Conservation (phyloP, 2,329 filamentous ascomycete genomes). For the Exophiala calicioides region DNA sequence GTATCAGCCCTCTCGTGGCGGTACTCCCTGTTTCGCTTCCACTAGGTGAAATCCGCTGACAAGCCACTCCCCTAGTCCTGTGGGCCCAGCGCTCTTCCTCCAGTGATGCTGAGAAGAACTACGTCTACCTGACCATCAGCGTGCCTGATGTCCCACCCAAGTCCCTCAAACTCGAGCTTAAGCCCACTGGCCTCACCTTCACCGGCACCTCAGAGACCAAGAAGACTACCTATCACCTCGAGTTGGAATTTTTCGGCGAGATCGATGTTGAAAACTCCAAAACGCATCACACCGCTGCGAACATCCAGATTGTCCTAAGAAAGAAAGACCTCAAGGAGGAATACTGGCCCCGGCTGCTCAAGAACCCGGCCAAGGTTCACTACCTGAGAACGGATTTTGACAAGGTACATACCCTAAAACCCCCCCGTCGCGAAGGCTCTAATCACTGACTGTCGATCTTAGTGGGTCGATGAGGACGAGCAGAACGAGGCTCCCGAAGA, state of each 20-base stretch:
- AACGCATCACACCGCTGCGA: slow-evolving; percentile 83
- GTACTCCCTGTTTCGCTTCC: too few species aligned
- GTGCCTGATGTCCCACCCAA: slow-evolving; percentile 78
- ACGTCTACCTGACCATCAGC: slow-evolving; percentile 88
- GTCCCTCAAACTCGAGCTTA: slow-evolving; percentile 79
- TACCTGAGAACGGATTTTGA: slow-evolving; percentile 99
- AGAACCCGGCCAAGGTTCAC: slow-evolving; percentile 85
- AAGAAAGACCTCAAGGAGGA: slow-evolving; percentile 96
- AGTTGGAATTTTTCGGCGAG: slow-evolving; percentile 85
- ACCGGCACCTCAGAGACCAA: slow-evolving; percentile 78
- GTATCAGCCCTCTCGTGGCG: too few species aligned
- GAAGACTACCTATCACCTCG: slow-evolving; percentile 82
- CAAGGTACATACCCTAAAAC: slow-evolving; percentile 61
- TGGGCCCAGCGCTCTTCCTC: slow-evolving; percentile 95
- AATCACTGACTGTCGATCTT: slow-evolving; percentile 7
- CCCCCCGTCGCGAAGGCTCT: background rate
- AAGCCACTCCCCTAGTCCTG: slow-evolving; percentile 64
- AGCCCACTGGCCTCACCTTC: slow-evolving; percentile 76
- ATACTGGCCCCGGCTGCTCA: slow-evolving; percentile 94
- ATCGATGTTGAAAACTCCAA: slow-evolving; percentile 84
- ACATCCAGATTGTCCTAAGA: slow-evolving; percentile 84
- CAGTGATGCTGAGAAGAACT: slow-evolving; percentile 82
- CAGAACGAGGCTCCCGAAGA: slow-evolving; percentile 87
- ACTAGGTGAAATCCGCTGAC: slow-evolving; percentile 6
- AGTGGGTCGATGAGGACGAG: slow-evolving; percentile 98